Base-by-base conservation (phyloP, 768 basidiomycete genomes). In the Hericium coralloides region DNA sequence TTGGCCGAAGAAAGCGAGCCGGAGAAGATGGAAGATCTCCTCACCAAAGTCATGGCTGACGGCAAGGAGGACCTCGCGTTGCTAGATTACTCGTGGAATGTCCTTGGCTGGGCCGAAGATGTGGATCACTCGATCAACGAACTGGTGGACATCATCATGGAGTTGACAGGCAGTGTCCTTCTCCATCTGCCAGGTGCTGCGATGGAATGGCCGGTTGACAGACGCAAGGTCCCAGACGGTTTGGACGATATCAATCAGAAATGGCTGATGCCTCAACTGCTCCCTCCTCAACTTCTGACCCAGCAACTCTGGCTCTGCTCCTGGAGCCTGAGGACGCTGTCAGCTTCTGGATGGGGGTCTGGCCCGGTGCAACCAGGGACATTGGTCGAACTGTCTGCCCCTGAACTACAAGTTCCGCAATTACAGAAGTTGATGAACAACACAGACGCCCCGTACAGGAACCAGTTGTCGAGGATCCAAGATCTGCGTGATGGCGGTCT, bases 211-310 rank as follows among this genome's bases (percentile, higher is more conserved):
- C 43, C 51, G n/a, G 15, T 22, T 9, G 56, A 60, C 36, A 14
- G 37, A 8, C 56, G 59, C 18, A 45, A 48, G 25, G 52, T 39
- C n/a, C 23, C 20, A 25, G 14, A 10, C 48, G 38, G 43, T n/a
- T 37, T 2, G 39, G 50, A 14, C 49, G 18, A 2, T 8, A 20
- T 2, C 23, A 5, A 2, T 7, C 58, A 15, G 15, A 18, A 17
- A 22, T 43, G 31, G 56, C 50, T 58, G 41, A 51, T 58, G 25
- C 53, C 59, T 18, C 59, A 57, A 2, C 55, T 60, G 4, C 18
- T 60, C 17, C 59, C 59, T 38, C 47, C 59, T 0, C 53, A 52
- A 23, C 43, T 55, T 2, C 45, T 60, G 36, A 38, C 39, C 7
- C 49, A 58, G 37, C 59, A 56, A 17, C 52, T 57, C 17, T 57